Evolutionary conservation across 805 yeast species (phyloP).

Genomic region (Candida corydali): DNA sequence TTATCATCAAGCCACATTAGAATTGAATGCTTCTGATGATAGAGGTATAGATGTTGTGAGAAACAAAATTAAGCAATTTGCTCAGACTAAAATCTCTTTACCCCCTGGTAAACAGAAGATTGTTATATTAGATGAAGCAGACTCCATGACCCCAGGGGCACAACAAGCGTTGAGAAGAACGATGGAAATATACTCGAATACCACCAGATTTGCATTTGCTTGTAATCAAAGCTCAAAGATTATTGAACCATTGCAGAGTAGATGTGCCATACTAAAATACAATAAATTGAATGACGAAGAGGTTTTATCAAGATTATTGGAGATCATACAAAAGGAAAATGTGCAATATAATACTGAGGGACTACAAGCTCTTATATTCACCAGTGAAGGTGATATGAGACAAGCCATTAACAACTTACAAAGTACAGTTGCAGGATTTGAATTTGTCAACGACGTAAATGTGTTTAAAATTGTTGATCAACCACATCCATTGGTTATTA

Average conservation of each 20-base stretch:
- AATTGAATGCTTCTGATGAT: conserved; percentile 94
- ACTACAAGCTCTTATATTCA: conserved; percentile 83
- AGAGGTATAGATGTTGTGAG: conserved; percentile 97
- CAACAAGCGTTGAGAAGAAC: conserved; percentile 93
- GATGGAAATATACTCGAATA: conserved; percentile 92
- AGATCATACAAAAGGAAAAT: conserved; percentile 64
- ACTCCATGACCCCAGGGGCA: conserved; percentile 95
- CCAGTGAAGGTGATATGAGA: conserved; percentile 98
- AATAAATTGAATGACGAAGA: conserved; percentile 80
- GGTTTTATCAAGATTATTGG: conserved; percentile 69
- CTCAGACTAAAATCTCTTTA: conserved; percentile 84
- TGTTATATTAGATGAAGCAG: conserved; percentile 91
- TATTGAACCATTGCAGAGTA: conserved; percentile 92
- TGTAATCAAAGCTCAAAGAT: conserved; percentile 93
- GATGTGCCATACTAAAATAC: conserved; percentile 92
- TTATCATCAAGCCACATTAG: conserved; percentile 79
- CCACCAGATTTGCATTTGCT: conserved; percentile 97
- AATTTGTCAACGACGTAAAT: conserved; percentile 82
- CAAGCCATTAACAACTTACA: conserved; percentile 95
- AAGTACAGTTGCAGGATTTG: conserved; percentile 91
- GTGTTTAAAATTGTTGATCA: conserved; percentile 95
- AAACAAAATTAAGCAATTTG: conserved; percentile 90
- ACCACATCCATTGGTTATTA: conserved; percentile 88
- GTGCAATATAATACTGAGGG: conserved; percentile 87
- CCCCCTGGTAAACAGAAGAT: conserved; percentile 92